Evolutionary conservation across 163 green algal species (phyloP).

Genomic region (Trebouxia gelatinosa): DNA sequence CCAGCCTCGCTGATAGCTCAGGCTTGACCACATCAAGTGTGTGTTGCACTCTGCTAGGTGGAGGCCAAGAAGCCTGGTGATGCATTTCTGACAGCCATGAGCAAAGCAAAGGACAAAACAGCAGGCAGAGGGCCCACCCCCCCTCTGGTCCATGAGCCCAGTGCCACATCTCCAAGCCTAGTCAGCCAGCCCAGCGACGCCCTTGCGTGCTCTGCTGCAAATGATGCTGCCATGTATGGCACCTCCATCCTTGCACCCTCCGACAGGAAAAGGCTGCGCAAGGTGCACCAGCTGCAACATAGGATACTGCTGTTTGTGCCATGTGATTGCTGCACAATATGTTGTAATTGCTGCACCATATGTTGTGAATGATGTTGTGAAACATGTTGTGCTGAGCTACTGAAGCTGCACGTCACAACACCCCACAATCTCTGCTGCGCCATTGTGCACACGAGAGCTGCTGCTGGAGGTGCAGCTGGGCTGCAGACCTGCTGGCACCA

Average conservation of each 20-base stretch:
- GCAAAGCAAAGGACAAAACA: background rate
- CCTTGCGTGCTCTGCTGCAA: background rate
- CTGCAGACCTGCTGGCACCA: too few species aligned
- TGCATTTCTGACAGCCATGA: slow-evolving; percentile 13
- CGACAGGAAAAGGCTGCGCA: background rate
- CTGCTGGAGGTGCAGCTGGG: background rate
- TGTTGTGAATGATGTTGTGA: background rate
- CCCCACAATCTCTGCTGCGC: background rate
- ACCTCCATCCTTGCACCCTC: slow-evolving; percentile 4
- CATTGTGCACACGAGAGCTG: background rate
- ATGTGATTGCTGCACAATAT: background rate
- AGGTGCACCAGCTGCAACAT: background rate
- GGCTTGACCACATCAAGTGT: too few species aligned
- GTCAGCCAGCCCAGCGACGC: background rate
- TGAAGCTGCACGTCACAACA: background rate
- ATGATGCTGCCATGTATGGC: background rate
- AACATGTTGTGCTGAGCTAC: background rate
- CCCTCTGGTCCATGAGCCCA: background rate
- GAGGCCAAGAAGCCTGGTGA: slow-evolving; percentile 16
- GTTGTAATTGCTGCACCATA: background rate
- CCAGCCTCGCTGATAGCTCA: too few species aligned
- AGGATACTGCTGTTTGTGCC: background rate
- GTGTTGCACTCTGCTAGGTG: too few species aligned
- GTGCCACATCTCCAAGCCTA: too few species aligned
- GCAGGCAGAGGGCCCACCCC: background rate